Percentiles rank a stretch among this genome's conserved stretches.
Evolutionary conservation across 139 green algal genomes (phyloP).

Genomic region (Chlorella sorokiniana): DNA sequence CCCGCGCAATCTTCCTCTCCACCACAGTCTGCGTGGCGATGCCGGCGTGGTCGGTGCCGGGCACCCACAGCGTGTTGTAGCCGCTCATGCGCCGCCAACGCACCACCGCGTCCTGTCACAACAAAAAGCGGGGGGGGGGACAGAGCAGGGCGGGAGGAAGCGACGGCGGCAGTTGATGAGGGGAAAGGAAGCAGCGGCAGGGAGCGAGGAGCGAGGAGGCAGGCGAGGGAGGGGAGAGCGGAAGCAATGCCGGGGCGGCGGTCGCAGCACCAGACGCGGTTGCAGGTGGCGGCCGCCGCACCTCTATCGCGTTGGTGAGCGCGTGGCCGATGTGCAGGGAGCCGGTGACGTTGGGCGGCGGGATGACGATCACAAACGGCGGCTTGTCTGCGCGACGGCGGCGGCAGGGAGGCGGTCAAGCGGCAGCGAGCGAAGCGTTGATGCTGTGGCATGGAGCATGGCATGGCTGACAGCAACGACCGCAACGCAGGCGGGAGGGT

Average conservation of each 20-base stretch:
- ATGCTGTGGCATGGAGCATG: too few species aligned
- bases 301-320: constrained; percentile 48
- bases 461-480: too few species aligned
- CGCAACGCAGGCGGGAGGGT: too few species aligned
- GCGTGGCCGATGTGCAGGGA: constrained; percentile 98
- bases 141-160: neutral
- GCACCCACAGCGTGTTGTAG: constrained; percentile 95
- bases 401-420: too few species aligned
- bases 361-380: constrained; percentile 97
- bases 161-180: too few species aligned
- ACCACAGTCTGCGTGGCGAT: constrained; percentile 95
- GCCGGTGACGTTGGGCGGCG: constrained; percentile 98
- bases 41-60: constrained; percentile 96
- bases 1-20: constrained; percentile 92
- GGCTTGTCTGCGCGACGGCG: constrained; percentile 64
- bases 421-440: too few species aligned
- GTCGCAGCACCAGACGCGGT: neutral
- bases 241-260: too few species aligned
- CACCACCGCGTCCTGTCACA: constrained; percentile 87
- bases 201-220: neutral
- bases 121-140: too few species aligned
- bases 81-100: constrained; percentile 95
- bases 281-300: neutral
- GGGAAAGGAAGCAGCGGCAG: neutral
- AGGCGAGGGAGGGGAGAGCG: neutral